These are phyloP conservation scores for Botrytis fragariae DNA, from an alignment of 2,329 filamentous ascomycete genomes.

Conservation along the genomic window DNA sequence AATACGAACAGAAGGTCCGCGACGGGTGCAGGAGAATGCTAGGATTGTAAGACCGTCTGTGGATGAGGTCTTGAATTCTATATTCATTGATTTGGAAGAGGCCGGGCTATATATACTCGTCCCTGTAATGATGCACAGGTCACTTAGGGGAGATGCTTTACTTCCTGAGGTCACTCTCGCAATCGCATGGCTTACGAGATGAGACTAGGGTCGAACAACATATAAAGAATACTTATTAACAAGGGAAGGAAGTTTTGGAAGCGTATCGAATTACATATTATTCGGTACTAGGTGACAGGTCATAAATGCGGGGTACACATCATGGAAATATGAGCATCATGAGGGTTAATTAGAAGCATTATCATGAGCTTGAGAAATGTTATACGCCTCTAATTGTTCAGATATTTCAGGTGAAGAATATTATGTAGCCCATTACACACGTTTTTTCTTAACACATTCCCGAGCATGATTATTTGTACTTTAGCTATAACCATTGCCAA, in stretches of 20 bases:
- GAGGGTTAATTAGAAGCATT: not conserved
- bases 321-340: not conserved
- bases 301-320: too few relatives aligned
- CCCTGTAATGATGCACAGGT: not conserved
- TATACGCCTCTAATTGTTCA: not conserved
- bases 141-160: not conserved
- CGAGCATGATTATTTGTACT: not conserved
- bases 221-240: not conserved
- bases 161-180: not conserved
- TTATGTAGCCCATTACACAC: not conserved
- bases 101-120: not conserved
- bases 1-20: constrained; percentile 85
- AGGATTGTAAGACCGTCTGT: constrained; percentile 55
- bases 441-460: too few relatives aligned
- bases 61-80: not conserved
- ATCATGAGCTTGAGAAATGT: not conserved
- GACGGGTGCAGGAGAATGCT: constrained; percentile 77
- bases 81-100: not conserved
- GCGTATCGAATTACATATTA: not conserved
- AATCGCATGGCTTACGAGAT: not conserved
- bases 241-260: not conserved
- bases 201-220: not conserved
- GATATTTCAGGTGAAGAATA: not conserved
- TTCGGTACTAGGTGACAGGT: not conserved
- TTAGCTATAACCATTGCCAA: not conserved